Percentiles rank a stretch among this genome's conserved stretches.
Conservation (phyloP, 2,329 filamentous ascomycete genomes). For the Monilinia laxa region DNA sequence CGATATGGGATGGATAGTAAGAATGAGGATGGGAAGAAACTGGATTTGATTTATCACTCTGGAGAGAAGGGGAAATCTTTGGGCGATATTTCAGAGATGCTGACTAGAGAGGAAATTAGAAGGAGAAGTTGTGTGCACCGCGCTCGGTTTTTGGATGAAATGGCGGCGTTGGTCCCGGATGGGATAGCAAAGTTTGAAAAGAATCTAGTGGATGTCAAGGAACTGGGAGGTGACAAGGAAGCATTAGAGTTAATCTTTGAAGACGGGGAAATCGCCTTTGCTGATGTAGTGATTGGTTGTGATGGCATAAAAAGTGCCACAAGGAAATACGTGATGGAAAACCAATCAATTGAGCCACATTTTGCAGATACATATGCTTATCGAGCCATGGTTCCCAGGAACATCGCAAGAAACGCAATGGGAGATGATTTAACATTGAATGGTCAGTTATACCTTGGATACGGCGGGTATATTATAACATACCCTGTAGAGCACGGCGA, state of each 20-base stretch:
- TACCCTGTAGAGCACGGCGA: constrained; percentile 26
- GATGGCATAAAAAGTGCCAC: constrained; percentile 63
- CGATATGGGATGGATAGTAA: constrained; percentile 14
- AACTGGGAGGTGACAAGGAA: neutral
- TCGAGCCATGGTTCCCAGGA: constrained; percentile 61
- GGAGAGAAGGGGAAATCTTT: neutral
- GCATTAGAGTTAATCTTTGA: constrained; percentile 12
- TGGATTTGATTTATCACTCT: neutral
- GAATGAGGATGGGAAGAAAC: neutral
- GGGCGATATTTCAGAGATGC: neutral
- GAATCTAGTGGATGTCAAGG: neutral
- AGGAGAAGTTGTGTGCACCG: constrained; percentile 20
- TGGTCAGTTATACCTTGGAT: constrained; percentile 25
- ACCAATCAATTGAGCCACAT: constrained; percentile 32
- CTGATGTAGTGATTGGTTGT: constrained; percentile 56
- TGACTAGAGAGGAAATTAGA: neutral
- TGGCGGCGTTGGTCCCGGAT: constrained; percentile 10
- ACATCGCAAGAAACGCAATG: constrained; percentile 49
- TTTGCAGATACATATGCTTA: constrained; percentile 63
- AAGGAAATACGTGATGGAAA: constrained; percentile 52
- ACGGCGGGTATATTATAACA: constrained; percentile 23
- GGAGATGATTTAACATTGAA: constrained; percentile 48
- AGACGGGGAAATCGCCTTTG: constrained; percentile 32
- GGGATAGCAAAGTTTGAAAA: constrained; percentile 17
- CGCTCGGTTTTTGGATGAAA: constrained; percentile 16